Evolutionary conservation across 345 rosid species (phyloP).

Genomic region (Eucalyptus sp.): DNA sequence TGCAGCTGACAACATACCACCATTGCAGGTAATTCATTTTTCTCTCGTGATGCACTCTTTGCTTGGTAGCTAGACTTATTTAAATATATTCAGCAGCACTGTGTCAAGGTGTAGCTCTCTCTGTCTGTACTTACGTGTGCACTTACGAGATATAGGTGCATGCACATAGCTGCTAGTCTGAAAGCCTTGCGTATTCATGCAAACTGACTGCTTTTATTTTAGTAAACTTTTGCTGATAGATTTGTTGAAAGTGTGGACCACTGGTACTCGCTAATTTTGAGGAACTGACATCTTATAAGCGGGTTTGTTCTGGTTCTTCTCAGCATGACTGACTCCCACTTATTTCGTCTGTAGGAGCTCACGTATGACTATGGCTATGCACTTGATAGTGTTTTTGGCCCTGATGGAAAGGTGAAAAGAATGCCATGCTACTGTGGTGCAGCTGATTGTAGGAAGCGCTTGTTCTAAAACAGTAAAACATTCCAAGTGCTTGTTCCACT

Average conservation of each 20-base stretch:
- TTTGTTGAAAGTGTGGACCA: neutral
- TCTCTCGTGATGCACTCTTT: neutral
- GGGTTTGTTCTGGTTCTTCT: neutral
- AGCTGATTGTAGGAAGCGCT: conserved; percentile 51
- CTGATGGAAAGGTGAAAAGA: conserved; percentile 60
- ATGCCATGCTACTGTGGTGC: conserved; percentile 81
- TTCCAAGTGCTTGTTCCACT: neutral
- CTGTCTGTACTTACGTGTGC: neutral
- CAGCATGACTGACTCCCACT: neutral
- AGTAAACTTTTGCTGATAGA: neutral
- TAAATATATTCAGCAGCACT: neutral
- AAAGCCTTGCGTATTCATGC: neutral
- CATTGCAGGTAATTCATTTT: conserved; percentile 53
- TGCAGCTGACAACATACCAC: conserved; percentile 94
- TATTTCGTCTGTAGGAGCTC: conserved; percentile 45
- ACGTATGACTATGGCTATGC: conserved; percentile 86
- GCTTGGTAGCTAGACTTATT: neutral
- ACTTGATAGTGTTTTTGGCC: conserved; percentile 62
- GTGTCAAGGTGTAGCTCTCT: neutral
- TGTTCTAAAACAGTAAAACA: conserved; percentile 22
- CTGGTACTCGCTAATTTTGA: neutral
- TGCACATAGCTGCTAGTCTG: neutral
- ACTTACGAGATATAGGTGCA: neutral
- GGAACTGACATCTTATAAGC: neutral
- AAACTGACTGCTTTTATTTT: neutral